Evolutionary conservation across 805 yeast genomes (phyloP).

Genomic region (Limtongia smithiae): DNA sequence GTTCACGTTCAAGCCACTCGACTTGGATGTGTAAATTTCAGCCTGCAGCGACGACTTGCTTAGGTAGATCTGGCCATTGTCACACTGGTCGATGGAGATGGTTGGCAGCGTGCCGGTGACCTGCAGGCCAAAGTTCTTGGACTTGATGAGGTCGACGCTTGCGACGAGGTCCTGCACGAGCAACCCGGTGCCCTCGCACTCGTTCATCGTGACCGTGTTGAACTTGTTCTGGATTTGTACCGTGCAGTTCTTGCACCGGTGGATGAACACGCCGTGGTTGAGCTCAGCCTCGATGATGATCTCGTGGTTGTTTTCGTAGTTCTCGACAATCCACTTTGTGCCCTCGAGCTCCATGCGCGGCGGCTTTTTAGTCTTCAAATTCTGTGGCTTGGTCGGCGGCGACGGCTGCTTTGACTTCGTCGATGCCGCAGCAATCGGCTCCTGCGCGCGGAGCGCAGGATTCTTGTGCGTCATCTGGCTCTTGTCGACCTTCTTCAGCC

Average conservation of each 20-base stretch:
- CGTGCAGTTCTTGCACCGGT: slow-evolving; percentile 69
- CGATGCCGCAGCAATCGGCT: slow-evolving; percentile 42
- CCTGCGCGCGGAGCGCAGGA: slow-evolving; percentile 66
- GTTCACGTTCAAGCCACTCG: slow-evolving; percentile 82
- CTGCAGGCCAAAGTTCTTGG: slow-evolving; percentile 77
- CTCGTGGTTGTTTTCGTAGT: slow-evolving; percentile 61
- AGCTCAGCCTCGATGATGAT: slow-evolving; percentile 74
- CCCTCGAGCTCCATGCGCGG: slow-evolving; percentile 69
- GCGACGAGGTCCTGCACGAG: slow-evolving; percentile 82
- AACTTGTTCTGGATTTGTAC: slow-evolving; percentile 87
- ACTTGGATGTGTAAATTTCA: slow-evolving; percentile 77
- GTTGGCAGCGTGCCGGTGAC: slow-evolving; percentile 78
- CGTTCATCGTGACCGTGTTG: slow-evolving; percentile 77
- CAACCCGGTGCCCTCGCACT: slow-evolving; percentile 67
- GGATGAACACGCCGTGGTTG: slow-evolving; percentile 86
- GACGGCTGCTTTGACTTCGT: slow-evolving; percentile 37
- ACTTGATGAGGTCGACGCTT: slow-evolving; percentile 83
- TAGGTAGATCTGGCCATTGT: slow-evolving; percentile 77
- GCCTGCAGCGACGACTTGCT: slow-evolving; percentile 65
- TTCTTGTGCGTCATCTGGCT: slow-evolving; percentile 93
- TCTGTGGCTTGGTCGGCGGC: slow-evolving; percentile 82
- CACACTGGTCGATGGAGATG: slow-evolving; percentile 82
- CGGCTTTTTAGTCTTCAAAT: slow-evolving; percentile 51
- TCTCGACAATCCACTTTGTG: slow-evolving; percentile 85
- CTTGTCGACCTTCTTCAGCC: slow-evolving; percentile 86